Evolutionary conservation across 1,284 basidiomycete species (phyloP), one percentile per base, ranked within the genome.

Genomic region (Ceratobasidium sp.): DNA sequence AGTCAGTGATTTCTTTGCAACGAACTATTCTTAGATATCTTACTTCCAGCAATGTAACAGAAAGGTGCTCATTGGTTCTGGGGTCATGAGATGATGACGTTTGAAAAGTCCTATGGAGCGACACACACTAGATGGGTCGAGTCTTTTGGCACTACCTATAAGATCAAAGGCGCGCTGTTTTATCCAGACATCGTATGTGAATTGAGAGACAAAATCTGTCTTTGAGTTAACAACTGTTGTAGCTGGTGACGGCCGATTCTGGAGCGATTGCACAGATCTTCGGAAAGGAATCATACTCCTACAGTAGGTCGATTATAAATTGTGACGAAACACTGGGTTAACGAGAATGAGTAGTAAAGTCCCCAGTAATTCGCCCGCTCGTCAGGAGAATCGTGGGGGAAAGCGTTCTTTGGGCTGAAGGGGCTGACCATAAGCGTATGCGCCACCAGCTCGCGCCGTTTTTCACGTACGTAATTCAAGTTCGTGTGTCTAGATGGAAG

Each of bases 371-470:
- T 21, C 38, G 41, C n/a, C 43, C 50, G 44, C 35, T 50, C 28
- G 64, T 35, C 14, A 7, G 49, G 55, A 18, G 74, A 75, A 6
- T 74, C 75, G 46, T 72, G 73, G 28, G 35, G 35, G 11, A 11
- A 38, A 81, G 82, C 26, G 62, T 83, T 41, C 78, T 82, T 46
- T 82, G 81, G 81, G 81, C 81, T 18, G 81, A 83, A 75, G 82
- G 81, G 32, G 79, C 80, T 16, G 78, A 80, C 18, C 82, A 82
- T 76, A 77, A 75, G 55, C 76, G 76, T n/a, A 78, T 80, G 61
- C 79, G 81, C 38, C 78, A 77, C 49, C 74, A 80, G 21, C 69
- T 82, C 38, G 75, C 78, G 16, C 80, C 80, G 8, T 81, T 79
- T 1, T 82, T 82, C 77, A 69, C 52, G 58, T 32, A 9, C 16